Conservation (phyloP, 1,284 basidiomycete genomes). For the Cyathus pygmaeus region DNA sequence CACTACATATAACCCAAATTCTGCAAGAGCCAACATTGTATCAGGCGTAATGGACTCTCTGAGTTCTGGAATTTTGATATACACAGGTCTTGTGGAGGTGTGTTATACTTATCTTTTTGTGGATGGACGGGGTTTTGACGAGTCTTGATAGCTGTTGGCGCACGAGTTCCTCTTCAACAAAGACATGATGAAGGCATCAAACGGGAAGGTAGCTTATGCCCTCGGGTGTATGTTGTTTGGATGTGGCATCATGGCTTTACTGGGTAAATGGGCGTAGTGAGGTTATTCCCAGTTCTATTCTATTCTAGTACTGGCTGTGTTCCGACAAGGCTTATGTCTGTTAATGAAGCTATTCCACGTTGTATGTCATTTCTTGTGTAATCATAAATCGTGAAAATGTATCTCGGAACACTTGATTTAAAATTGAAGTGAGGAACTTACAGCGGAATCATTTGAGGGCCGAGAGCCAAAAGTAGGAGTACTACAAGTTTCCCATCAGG, state of each 20-base stretch:
- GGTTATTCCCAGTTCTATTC: too few species aligned
- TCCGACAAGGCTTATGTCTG: too few species aligned
- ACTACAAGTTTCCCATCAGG: too few species aligned
- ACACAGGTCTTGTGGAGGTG: conserved; percentile 92
- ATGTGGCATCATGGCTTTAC: conserved; percentile 84
- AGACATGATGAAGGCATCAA: conserved; percentile 79
- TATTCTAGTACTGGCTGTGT: too few species aligned
- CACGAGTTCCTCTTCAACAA: conserved; percentile 93
- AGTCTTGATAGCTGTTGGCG: conserved; percentile 72
- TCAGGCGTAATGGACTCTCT: conserved; percentile 87
- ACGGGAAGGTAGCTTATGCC: conserved; percentile 73
- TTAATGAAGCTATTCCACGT: too few species aligned
- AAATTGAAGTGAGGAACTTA: too few species aligned
- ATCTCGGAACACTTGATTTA: too few species aligned
- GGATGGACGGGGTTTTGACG: conserved; percentile 3
- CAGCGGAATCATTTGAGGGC: too few species aligned
- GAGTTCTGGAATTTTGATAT: conserved; percentile 90
- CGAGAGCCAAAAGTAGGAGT: too few species aligned
- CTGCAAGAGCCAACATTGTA: conserved; percentile 79
- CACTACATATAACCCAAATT: conserved; percentile 83
- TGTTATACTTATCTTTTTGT: conserved; percentile 11
- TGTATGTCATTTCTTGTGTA: too few species aligned
- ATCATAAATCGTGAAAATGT: too few species aligned
- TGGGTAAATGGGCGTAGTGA: conserved; percentile 87
- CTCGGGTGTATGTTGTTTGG: conserved; percentile 81